phyloP scores from a whole-genome alignment of 495 filamentous ascomycete genomes.

The Penicillium diatomitis region DNA sequence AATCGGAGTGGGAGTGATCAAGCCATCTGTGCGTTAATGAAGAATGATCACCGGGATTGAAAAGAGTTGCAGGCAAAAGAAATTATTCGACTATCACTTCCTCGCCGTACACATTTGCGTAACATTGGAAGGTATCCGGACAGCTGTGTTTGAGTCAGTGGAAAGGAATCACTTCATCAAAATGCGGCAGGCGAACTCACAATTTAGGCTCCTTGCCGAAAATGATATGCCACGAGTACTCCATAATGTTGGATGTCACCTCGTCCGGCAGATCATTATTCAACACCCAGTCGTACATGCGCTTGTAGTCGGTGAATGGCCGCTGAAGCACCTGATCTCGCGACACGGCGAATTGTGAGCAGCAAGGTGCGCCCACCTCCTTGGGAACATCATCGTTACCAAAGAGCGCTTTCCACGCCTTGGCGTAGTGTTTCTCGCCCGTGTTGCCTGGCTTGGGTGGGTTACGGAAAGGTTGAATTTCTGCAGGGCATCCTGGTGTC shows the following conservation, averaged over 20 bases:
- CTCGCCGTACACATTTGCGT: constrained; percentile 39
- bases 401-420: constrained; percentile 38
- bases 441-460: constrained; percentile 44
- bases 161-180: not conserved
- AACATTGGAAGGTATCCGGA: constrained; percentile 36
- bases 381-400: constrained; percentile 35
- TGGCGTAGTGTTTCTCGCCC: constrained; percentile 29
- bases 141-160: constrained; percentile 27
- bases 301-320: constrained; percentile 43
- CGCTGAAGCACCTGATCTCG: constrained; percentile 41
- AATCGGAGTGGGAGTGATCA: too few species aligned
- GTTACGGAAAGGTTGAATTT: constrained; percentile 34
- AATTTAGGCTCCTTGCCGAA: constrained; percentile 45
- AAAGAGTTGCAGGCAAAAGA: too few species aligned
- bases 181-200: constrained; percentile 17
- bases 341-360: constrained; percentile 61
- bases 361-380: constrained; percentile 48
- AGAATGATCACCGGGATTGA: too few species aligned
- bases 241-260: constrained; percentile 38
- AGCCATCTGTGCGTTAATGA: too few species aligned
- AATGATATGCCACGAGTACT: constrained; percentile 48
- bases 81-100: constrained; percentile 9
- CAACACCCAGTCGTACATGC: constrained; percentile 52
- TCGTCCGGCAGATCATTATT: constrained; percentile 37
- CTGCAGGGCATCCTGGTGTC: constrained; percentile 32